These are phyloP conservation scores for Mortierella hygrophila DNA, from an alignment of 192 early-diverging fungal genomes.

Conservation along the genomic window DNA sequence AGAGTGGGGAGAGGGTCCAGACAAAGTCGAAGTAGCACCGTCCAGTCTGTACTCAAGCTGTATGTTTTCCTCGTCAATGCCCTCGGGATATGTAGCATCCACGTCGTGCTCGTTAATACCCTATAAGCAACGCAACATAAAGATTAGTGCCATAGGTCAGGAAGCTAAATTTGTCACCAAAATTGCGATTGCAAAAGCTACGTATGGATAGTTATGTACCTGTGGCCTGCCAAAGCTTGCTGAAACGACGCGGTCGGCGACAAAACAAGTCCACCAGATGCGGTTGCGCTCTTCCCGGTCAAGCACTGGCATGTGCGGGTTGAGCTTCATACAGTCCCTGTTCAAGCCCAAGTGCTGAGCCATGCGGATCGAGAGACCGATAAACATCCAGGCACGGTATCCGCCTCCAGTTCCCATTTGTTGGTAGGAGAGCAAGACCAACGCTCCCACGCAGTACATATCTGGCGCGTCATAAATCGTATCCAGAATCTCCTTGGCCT, in stretches of 20 bases:
- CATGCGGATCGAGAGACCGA: constrained; percentile 73
- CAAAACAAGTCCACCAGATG: constrained; percentile 87
- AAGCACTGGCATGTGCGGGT: constrained; percentile 49
- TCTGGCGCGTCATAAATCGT: constrained; percentile 40
- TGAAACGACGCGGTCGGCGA: constrained; percentile 73
- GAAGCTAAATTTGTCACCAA: background rate
- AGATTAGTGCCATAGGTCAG: background rate
- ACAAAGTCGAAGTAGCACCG: constrained; percentile 10
- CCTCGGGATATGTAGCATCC: constrained; percentile 67
- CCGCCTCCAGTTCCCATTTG: constrained; percentile 56
- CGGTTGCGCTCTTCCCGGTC: constrained; percentile 73
- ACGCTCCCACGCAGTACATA: constrained; percentile 40
- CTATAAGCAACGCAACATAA: background rate
- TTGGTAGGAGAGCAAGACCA: constrained; percentile 44
- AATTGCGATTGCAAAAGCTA: background rate
- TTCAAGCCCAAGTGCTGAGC: constrained; percentile 80
- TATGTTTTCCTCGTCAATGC: constrained; percentile 55
- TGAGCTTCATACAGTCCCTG: constrained; percentile 69
- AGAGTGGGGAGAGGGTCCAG: constrained; percentile 38
- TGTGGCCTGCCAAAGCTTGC: constrained; percentile 51
- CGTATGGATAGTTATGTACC: constrained; percentile 15
- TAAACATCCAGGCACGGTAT: constrained; percentile 66
- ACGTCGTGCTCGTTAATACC: constrained; percentile 69
- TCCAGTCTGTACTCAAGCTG: constrained; percentile 40
- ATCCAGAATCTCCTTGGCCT: constrained; percentile 54